phyloP scores from a whole-genome alignment of 768 basidiomycete genomes.

The Auriscalpium vulgare region DNA sequence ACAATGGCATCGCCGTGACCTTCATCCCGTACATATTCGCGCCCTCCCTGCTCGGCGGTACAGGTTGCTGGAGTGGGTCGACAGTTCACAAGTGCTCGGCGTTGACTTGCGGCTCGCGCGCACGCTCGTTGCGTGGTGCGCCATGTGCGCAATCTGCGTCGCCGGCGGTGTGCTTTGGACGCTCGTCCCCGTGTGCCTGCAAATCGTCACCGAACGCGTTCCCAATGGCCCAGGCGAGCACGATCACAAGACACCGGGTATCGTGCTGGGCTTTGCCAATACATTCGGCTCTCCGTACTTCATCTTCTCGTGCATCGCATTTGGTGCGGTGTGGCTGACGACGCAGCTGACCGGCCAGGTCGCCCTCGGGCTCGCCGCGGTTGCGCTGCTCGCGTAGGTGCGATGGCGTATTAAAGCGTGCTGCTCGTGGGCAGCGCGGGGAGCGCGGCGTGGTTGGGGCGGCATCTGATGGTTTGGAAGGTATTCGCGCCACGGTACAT shows the following conservation, averaged over 20 bases:
- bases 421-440: constrained; percentile 63
- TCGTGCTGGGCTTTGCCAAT: constrained; percentile 81
- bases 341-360: constrained; percentile 82
- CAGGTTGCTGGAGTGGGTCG: constrained; percentile 71
- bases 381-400: constrained; percentile 60
- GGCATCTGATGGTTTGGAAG: constrained; percentile 98
- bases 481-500: constrained; percentile 96
- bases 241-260: constrained; percentile 35
- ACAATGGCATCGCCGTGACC: constrained; percentile 60
- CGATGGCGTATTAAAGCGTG: constrained; percentile 61
- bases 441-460: constrained; percentile 64
- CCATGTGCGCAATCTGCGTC: constrained; percentile 42
- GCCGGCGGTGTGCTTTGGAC: constrained; percentile 64
- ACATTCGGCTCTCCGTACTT: constrained; percentile 85
- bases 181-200: constrained; percentile 64
- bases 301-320: constrained; percentile 64
- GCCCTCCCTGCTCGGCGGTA: constrained; percentile 50
- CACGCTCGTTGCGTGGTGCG: constrained; percentile 53
- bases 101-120: constrained; percentile 42
- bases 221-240: constrained; percentile 12
- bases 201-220: constrained; percentile 34
- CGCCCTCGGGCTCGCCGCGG: constrained; percentile 50
- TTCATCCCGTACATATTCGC: constrained; percentile 55
- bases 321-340: constrained; percentile 54
- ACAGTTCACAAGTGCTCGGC: constrained; percentile 43